phyloP scores from a whole-genome alignment of 148 eudicot species.

The Rhododendron henanense region DNA sequence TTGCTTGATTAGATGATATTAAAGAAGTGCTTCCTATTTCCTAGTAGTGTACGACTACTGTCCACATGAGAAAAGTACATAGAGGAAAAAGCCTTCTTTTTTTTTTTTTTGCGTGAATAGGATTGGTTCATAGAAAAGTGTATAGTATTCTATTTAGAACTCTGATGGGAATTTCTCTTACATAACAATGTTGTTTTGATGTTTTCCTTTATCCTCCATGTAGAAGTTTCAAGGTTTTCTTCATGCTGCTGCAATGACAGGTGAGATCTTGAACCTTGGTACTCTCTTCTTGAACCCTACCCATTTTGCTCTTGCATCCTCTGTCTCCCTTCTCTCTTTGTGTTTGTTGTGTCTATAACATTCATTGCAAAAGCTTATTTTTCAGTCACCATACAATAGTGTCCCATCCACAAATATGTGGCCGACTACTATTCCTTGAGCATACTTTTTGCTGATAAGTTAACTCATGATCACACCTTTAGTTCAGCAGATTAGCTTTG shows the following conservation, averaged over 20 bases:
- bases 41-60: too few relatives aligned
- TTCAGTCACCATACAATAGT: neutral
- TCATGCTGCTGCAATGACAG: slow-evolving; percentile 46
- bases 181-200: neutral
- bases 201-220: slow-evolving; percentile 6
- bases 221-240: slow-evolving; percentile 53
- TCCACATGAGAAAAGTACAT: too few relatives aligned
- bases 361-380: neutral
- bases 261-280: slow-evolving; percentile 15
- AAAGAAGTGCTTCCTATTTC: too few relatives aligned
- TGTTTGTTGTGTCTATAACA: neutral
- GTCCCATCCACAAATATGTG: neutral
- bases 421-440: neutral
- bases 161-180: neutral
- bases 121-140: neutral
- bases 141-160: neutral
- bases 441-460: neutral
- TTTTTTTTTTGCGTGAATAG: neutral
- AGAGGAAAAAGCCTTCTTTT: neutral
- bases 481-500: neutral
- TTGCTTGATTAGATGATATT: too few relatives aligned
- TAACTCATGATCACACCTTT: neutral
- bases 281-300: neutral
- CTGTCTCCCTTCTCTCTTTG: neutral
- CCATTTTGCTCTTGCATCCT: neutral